Evolutionary conservation across 192 early-diverging fungal genomes (phyloP).

Genomic region (Backusella liffmaniae): DNA sequence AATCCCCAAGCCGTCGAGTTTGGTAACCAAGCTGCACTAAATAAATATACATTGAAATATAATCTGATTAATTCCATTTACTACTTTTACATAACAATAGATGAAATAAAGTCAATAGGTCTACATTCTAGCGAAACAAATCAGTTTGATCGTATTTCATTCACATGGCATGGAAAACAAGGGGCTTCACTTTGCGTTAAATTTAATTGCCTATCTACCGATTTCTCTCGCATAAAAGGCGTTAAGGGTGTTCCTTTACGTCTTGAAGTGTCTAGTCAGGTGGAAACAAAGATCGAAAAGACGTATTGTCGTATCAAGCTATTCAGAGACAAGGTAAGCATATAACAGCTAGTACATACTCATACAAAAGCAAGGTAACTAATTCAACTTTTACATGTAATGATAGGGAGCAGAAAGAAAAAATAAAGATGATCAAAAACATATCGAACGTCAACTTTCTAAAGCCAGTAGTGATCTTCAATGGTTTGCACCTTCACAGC

Average conservation of each 20-base stretch:
- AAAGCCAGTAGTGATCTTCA: constrained; percentile 59
- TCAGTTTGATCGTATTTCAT: constrained; percentile 66
- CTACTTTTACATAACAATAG: not conserved
- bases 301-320: constrained; percentile 64
- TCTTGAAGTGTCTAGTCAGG: constrained; percentile 41
- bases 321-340: constrained; percentile 67
- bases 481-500: constrained; percentile 29
- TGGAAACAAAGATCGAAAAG: constrained; percentile 45
- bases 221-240: constrained; percentile 80
- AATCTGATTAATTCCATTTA: constrained; percentile 3
- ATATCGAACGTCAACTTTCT: constrained; percentile 66
- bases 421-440: constrained; percentile 74
- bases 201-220: constrained; percentile 77
- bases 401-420: constrained; percentile 70
- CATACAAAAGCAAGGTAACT: not conserved
- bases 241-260: constrained; percentile 76
- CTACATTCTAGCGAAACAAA: constrained; percentile 53
- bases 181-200: constrained; percentile 64
- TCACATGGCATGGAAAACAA: constrained; percentile 67
- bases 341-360: not conserved
- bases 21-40: constrained; percentile 27
- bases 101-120: constrained; percentile 30
- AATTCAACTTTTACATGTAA: not conserved
- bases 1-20: constrained; percentile 64
- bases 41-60: not conserved